A percentile compares a stretch with the other conserved stretches of the same genome.
Evolutionary conservation across 495 filamentous ascomycete genomes (phyloP).

Genomic region (Talaromyces thailandensis): DNA sequence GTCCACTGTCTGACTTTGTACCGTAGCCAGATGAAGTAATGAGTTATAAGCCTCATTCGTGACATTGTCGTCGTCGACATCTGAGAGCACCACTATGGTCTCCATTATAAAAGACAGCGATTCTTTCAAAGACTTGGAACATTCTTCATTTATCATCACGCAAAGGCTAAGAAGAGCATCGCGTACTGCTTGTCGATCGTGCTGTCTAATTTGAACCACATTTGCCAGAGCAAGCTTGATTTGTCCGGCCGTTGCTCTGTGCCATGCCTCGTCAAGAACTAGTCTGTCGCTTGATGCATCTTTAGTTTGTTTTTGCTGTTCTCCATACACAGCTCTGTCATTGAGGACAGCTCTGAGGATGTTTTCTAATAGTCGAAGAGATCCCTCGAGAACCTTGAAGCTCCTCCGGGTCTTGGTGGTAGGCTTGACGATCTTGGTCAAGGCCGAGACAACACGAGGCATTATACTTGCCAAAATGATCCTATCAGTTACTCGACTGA

Average conservation of each 20-base stretch:
- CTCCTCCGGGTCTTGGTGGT: constrained; percentile 55
- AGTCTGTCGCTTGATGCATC: constrained; percentile 18
- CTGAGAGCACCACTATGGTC: constrained; percentile 66
- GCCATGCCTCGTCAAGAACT: constrained; percentile 54
- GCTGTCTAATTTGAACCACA: constrained; percentile 66
- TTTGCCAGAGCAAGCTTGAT: constrained; percentile 78
- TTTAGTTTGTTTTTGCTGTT: constrained; percentile 20
- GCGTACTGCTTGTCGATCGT: constrained; percentile 64
- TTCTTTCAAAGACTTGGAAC: constrained; percentile 61
- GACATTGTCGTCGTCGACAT: constrained; percentile 34
- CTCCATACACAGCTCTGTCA: constrained; percentile 33
- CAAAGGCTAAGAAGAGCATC: constrained; percentile 60
- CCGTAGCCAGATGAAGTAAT: constrained; percentile 51
- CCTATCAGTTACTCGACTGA: constrained; percentile 53
- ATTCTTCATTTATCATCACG: constrained; percentile 63
- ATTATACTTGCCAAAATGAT: constrained; percentile 73
- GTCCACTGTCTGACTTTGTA: constrained; percentile 56
- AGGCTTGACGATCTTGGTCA: constrained; percentile 67
- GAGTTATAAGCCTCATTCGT: constrained; percentile 28
- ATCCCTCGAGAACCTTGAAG: constrained; percentile 52
- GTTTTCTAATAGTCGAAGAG: constrained; percentile 48
- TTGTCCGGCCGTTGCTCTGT: constrained; percentile 71
- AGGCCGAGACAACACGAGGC: constrained; percentile 75
- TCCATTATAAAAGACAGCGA: constrained; percentile 68
- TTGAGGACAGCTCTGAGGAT: constrained; percentile 57